Conservation (phyloP, 306 rosid genomes). For the Adenanthera pavonina region DNA sequence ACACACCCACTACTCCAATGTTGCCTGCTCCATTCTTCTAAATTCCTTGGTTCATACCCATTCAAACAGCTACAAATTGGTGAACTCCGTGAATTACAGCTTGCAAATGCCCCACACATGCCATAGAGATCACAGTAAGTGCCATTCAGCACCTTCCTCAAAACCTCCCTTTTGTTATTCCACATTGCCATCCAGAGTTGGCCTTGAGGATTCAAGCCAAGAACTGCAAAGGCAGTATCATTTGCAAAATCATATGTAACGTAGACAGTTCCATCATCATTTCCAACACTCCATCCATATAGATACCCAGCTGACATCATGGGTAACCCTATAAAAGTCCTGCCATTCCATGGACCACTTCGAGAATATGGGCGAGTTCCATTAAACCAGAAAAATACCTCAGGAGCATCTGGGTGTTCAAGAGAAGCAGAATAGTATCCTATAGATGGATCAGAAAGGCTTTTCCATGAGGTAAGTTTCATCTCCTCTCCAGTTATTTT, state of each 20-base stretch:
- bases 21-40: slow-evolving; percentile 34
- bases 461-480: background rate
- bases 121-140: slow-evolving; percentile 35
- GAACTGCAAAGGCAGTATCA: background rate
- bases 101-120: slow-evolving; percentile 7
- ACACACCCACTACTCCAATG: slow-evolving; percentile 11
- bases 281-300: background rate
- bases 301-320: background rate
- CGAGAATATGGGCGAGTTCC: slow-evolving; percentile 23
- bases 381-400: slow-evolving; percentile 31
- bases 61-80: slow-evolving; percentile 44
- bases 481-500: background rate
- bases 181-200: background rate
- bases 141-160: background rate
- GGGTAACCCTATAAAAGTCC: slow-evolving; percentile 21
- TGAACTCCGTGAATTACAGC: background rate
- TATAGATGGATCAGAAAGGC: background rate
- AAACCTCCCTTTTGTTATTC: slow-evolving; percentile 1
- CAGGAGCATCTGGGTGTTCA: slow-evolving; percentile 5
- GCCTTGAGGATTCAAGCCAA: background rate
- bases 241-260: background rate
- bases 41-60: slow-evolving; percentile 42
- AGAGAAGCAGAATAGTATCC: background rate
- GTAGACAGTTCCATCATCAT: background rate
- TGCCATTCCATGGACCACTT: slow-evolving; percentile 43